phyloP scores from a whole-genome alignment of 1,284 basidiomycete species.

The Trametes versicolor region DNA sequence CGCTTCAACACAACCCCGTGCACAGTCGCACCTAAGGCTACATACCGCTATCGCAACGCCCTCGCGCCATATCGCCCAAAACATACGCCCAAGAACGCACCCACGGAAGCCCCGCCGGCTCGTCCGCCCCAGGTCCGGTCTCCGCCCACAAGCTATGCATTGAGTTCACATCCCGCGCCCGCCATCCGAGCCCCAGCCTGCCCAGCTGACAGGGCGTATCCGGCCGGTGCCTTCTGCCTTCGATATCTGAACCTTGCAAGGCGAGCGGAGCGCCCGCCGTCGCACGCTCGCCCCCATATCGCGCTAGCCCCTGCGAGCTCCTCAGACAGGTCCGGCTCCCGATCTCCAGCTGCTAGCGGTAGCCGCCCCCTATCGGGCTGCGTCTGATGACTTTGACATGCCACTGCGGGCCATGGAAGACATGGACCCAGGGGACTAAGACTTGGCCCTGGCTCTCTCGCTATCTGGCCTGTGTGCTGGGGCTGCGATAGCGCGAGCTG shows the following conservation, averaged over 20 bases:
- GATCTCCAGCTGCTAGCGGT: background rate
- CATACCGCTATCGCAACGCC: constrained; percentile 1
- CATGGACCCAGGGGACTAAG: background rate
- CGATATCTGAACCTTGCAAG: constrained; percentile 10
- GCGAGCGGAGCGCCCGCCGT: background rate
- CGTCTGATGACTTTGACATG: too few species aligned
- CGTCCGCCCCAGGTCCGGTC: constrained; percentile 5
- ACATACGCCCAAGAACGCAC: background rate
- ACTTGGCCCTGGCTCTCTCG: background rate
- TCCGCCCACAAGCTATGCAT: constrained; percentile 3
- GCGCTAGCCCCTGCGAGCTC: constrained; percentile 9
- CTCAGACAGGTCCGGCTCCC: background rate
- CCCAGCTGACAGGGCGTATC: background rate
- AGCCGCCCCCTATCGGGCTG: background rate
- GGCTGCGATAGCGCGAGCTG: background rate
- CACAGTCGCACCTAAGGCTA: too few species aligned
- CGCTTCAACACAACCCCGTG: background rate
- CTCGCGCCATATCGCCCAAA: background rate
- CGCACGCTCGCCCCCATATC: constrained; percentile 17
- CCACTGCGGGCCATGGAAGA: background rate
- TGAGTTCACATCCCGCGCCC: constrained; percentile 8
- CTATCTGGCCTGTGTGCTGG: background rate
- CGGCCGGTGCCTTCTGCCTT: too few species aligned
- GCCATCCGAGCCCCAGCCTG: constrained; percentile 9
- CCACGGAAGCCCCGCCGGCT: constrained; percentile 9